Conservation (phyloP, 164 flowering plant genomes). For the Vitis cinerea region DNA sequence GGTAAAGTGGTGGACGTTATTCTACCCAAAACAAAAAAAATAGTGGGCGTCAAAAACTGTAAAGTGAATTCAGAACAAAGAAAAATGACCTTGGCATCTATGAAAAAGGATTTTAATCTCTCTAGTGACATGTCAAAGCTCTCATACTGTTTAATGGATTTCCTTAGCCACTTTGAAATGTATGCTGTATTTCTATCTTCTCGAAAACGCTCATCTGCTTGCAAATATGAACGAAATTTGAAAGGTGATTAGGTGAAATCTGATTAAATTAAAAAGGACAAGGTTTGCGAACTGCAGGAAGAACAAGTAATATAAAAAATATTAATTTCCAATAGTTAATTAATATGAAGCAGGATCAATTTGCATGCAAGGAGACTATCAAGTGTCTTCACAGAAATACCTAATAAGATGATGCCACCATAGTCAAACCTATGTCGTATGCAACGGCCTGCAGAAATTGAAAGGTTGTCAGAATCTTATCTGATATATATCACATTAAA, state of each 20-base stretch:
- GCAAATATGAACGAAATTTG: slow-evolving; percentile 4
- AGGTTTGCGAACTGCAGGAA: too few species aligned
- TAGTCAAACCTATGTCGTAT: slow-evolving; percentile 86
- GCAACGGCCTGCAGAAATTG: slow-evolving; percentile 71
- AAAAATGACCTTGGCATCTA: slow-evolving; percentile 54
- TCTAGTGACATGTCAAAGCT: slow-evolving; percentile 60
- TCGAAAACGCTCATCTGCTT: slow-evolving; percentile 79
- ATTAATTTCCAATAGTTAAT: not conserved
- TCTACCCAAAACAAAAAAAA: not conserved
- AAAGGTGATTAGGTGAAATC: not conserved
- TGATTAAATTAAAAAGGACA: not conserved
- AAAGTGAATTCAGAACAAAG: not conserved
- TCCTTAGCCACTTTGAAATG: slow-evolving; percentile 93
- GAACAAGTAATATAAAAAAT: too few species aligned
- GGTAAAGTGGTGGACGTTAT: too few species aligned
- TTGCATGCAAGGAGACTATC: not conserved
- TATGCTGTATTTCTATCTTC: slow-evolving; percentile 64
- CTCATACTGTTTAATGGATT: slow-evolving; percentile 61
- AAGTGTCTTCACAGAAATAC: slow-evolving; percentile 28
- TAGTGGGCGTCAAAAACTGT: not conserved
- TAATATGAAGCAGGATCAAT: not conserved
- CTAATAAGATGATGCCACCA: slow-evolving; percentile 91
- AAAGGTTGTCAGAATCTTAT: not conserved
- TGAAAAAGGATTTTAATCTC: slow-evolving; percentile 62
- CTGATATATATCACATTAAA: too few species aligned